Conservation (phyloP, 257 asterid genomes). For the Gentiana dahurica region DNA sequence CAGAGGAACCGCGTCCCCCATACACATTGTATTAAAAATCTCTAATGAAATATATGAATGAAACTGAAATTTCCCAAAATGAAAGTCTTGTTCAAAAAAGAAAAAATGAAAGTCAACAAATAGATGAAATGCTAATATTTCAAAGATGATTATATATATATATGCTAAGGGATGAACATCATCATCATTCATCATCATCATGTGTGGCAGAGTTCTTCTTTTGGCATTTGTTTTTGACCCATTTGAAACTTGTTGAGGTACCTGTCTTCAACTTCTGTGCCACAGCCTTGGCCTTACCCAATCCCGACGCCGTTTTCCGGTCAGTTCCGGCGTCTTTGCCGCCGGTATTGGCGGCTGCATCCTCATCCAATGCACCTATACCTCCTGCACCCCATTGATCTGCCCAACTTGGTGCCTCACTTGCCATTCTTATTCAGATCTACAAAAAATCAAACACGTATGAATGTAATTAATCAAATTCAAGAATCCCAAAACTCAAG, state of each 20-base stretch:
- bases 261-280: constrained; percentile 59
- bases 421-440: constrained; percentile 33
- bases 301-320: constrained; percentile 39
- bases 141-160: too few species aligned
- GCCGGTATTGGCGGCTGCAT: constrained; percentile 12
- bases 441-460: neutral
- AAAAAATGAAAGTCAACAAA: too few species aligned
- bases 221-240: constrained; percentile 64
- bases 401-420: constrained; percentile 81
- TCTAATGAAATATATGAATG: too few species aligned
- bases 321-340: constrained; percentile 23
- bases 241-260: constrained; percentile 49
- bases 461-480: neutral
- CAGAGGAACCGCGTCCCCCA: too few species aligned
- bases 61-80: too few species aligned
- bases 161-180: too few species aligned
- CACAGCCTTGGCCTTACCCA: constrained; percentile 55
- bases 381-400: constrained; percentile 99
- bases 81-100: too few species aligned
- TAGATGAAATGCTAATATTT: too few species aligned
- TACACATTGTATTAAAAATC: too few species aligned
- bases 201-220: constrained; percentile 41
- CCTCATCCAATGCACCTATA: constrained; percentile 52
- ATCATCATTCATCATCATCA: too few species aligned
- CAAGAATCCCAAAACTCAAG: neutral